Evolutionary conservation across 2,329 filamentous ascomycete species (phyloP).

Genomic region (Clonostachys byssicola): DNA sequence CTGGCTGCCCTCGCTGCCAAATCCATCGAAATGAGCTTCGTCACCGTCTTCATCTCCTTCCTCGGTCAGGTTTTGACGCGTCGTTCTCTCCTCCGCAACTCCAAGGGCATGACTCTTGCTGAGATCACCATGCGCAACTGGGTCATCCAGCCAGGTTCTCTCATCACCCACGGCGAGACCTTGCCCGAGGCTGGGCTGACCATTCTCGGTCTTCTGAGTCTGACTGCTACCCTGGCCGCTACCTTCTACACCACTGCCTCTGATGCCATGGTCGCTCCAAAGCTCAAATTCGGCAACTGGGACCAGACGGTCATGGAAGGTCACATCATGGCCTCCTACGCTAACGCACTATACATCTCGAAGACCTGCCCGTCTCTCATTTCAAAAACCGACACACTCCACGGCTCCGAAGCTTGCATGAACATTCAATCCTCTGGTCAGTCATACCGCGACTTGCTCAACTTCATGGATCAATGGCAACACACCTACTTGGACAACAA

Average conservation of each 20-base stretch:
- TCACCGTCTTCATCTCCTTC: conserved; percentile 71
- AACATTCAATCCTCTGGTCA: conserved; percentile 67
- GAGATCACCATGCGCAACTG: conserved; percentile 77
- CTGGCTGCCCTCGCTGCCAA: conserved; percentile 70
- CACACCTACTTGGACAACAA: conserved; percentile 31
- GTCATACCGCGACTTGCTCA: conserved; percentile 65
- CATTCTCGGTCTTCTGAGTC: conserved; percentile 57
- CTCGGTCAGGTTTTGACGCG: conserved; percentile 72
- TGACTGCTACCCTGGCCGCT: conserved; percentile 61
- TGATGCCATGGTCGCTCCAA: conserved; percentile 70
- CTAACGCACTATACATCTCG: conserved; percentile 54
- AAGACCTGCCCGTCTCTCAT: conserved; percentile 60
- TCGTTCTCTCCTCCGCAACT: conserved; percentile 56
- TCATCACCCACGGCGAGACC: conserved; percentile 65
- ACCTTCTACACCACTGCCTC: conserved; percentile 76
- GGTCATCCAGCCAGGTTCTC: conserved; percentile 68
- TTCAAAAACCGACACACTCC: conserved; percentile 25
- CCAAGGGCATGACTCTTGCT: conserved; percentile 65
- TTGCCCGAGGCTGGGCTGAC: conserved; percentile 61
- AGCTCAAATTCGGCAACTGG: conserved; percentile 56
- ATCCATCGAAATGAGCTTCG: conserved; percentile 73
- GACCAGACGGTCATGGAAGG: conserved; percentile 46
- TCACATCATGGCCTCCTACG: conserved; percentile 56
- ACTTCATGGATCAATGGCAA: conserved; percentile 56
- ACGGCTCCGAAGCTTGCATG: conserved; percentile 54